Base-by-base conservation (phyloP, 768 basidiomycete species). In the Lactifluus hygrophoroides region DNA sequence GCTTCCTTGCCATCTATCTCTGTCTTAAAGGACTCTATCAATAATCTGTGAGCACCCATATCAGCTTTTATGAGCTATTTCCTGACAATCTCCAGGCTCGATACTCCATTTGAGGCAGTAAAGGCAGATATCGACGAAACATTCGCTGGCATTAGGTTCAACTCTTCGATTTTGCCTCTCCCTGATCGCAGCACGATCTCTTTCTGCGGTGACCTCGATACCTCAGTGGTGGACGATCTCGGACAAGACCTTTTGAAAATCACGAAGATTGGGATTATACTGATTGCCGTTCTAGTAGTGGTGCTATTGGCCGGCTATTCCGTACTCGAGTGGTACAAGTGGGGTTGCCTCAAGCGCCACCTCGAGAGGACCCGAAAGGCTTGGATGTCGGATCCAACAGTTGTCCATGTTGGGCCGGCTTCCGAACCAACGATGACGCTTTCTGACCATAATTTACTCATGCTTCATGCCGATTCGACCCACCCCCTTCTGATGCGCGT, bases 101-200 rank as follows among this genome's bases (percentile, higher is more conserved):
- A 88, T 67, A 85, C 80, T 0, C 95, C 95, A 0, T 96, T 98
- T 67, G 90, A 96, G 66, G 75, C 82, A 3, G 70, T 97, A 52
- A 96, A 94, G 71, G 75, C 82, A 60, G 90, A 94, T 50, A 93
- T 98, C 70, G 95, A 95, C 68, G 78, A 84, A 57, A 94, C 92
- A 0, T 88, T 96, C 62, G 67, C 78, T 30, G 79, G 79, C n/a
- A 76, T 94, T 40, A 74, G 76, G 35, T 88, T 94, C 71, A 78
- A 90, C 66, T 76, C 86, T 8, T 81, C 84, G 9, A 70, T 81
- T 10, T 79, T 96, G 23, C 89, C 94, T 11, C 78, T 94, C 10
- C 94, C 94, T 0, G 75, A 76, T 38, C 79, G 81, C 66, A 83
- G 83, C 62, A 74, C 75, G 0, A 72, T 95, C 55, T 69, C 80